A percentile compares a stretch with the other conserved stretches of the same genome.
phyloP scores from a whole-genome alignment of 139 green algal genomes.

The Ettlia oleoabundans region DNA sequence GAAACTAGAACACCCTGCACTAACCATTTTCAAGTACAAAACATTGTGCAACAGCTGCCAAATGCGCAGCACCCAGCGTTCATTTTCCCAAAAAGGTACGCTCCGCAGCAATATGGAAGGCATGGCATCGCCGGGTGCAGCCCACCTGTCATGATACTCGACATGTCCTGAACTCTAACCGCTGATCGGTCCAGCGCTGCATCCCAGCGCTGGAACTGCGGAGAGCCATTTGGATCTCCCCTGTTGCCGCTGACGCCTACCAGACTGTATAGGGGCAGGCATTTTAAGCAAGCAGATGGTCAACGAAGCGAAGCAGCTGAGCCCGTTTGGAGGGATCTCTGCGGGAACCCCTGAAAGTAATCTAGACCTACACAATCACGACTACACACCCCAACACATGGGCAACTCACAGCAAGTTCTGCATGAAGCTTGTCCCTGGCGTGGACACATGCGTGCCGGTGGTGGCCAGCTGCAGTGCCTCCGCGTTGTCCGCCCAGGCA shows the following conservation, averaged over 20 bases:
- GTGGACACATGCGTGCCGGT: background rate
- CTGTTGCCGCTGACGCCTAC: background rate
- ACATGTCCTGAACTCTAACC: background rate
- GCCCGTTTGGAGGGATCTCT: too few species aligned
- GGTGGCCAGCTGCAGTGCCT: background rate
- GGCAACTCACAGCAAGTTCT: background rate
- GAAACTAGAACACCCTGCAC: background rate
- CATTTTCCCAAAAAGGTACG: background rate
- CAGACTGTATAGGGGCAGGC: too few species aligned
- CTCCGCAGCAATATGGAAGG: background rate
- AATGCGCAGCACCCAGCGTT: background rate
- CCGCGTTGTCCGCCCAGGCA: background rate
- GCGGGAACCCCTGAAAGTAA: too few species aligned
- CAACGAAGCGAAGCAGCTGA: too few species aligned
- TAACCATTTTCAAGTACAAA: background rate
- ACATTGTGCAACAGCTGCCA: too few species aligned
- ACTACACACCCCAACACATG: background rate
- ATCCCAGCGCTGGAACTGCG: slow-evolving; percentile 6
- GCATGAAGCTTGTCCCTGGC: background rate
- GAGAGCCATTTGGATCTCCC: background rate
- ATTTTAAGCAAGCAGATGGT: too few species aligned
- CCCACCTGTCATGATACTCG: background rate
- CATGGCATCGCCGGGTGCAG: background rate
- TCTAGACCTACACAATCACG: background rate
- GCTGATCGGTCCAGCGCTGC: background rate